Base-by-base conservation (phyloP, 73 alveolate species). In the Paramecium octaurelia region DNA sequence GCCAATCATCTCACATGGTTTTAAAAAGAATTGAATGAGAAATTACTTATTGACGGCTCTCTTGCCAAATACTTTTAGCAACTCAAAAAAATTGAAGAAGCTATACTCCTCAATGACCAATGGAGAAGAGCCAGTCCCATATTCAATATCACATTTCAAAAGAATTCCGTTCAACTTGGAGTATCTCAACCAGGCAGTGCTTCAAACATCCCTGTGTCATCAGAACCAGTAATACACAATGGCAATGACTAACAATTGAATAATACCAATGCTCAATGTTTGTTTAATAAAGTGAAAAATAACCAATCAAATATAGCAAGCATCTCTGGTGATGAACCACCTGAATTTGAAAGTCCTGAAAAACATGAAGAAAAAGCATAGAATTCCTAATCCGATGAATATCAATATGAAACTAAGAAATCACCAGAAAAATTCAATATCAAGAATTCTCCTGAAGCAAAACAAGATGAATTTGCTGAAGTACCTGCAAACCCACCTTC, bases 1-100 rank as follows among this genome's bases (percentile, higher is more conserved):
- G 91, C 91, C 12, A 80, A 80, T 80, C 91, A 44, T 80, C 48
- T 80, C 6, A n/a, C 31, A 40, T 44, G 75, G 75, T 80, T 80
- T 20, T 10, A 80, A 14, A 42, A 43, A 23, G 91, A 80, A 44
- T 42, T 80, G 24, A 48, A 21, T 6, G 91, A 80, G 16, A 80
- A 80, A 80, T 23, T 80, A 21, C 14, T 46, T 11, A 80, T 80
- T 44, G 91, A 80, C 24, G 91, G 91, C 7, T 46, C 91, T 11
- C 29, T 20, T 5, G 91, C 91, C 2, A 40, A 40, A 80, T 80
- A 44, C 24, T 80, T 44, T 80, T 20, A 43, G 2, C 8, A 23
- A 14, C 21, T 80, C 20, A 44, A 80, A 46, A 8, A 44, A 3
- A 34, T 80, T 3, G 75, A 80, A 46, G 70, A 80, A 80, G 36